phyloP scores from a whole-genome alignment of 2,329 filamentous ascomycete species.

The Botrytis sinoallii region DNA sequence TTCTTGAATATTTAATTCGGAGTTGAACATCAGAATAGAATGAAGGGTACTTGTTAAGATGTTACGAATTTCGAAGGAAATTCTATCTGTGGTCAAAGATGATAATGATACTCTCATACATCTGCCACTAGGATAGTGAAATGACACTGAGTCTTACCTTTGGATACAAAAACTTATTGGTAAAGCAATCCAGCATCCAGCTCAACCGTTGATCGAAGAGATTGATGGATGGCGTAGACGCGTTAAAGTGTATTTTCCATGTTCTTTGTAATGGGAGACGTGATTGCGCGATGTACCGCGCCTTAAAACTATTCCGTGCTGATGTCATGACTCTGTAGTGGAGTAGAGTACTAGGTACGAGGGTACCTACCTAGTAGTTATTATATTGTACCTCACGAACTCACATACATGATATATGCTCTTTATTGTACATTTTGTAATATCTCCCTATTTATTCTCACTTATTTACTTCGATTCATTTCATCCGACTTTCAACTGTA shows the following conservation, averaged over 20 bases:
- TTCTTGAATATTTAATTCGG: background rate
- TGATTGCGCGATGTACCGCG: background rate
- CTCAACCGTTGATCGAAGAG: background rate
- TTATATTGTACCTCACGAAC: background rate
- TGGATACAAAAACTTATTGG: background rate
- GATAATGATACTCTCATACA: background rate
- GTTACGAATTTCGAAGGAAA: background rate
- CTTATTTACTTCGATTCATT: background rate
- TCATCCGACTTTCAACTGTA: background rate
- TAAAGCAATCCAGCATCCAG: background rate
- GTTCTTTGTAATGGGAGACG: background rate
- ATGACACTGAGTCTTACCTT: background rate
- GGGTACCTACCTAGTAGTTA: too few species aligned
- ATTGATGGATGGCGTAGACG: background rate
- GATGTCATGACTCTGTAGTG: slow-evolving; percentile 4
- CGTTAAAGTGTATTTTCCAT: background rate
- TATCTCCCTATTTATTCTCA: too few species aligned
- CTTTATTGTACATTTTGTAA: background rate
- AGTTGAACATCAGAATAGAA: background rate
- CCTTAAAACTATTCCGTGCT: background rate
- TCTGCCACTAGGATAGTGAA: background rate
- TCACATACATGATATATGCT: background rate
- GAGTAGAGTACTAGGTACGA: background rate
- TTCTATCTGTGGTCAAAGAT: background rate
- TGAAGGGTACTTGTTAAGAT: background rate